phyloP scores from a whole-genome alignment of 495 filamentous ascomycete genomes.

The Neurospora sp. region DNA sequence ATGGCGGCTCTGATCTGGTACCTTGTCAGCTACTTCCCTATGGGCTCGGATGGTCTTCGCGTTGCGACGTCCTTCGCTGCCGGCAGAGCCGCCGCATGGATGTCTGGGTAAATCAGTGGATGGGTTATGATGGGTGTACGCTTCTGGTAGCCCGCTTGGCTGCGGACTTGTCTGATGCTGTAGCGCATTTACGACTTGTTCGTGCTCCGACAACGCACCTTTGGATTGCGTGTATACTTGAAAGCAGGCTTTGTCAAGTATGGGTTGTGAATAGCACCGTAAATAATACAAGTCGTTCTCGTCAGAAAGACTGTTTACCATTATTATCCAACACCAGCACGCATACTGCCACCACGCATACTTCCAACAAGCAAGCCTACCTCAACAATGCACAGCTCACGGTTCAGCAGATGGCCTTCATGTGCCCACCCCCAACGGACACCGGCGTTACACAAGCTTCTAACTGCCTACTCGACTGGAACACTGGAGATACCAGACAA shows the following conservation, averaged over 20 bases:
- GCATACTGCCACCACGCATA: not conserved
- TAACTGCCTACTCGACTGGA: not conserved
- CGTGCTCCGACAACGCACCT: not conserved
- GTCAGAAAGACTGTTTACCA: not conserved
- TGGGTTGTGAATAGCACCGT: not conserved
- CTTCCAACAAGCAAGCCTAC: not conserved
- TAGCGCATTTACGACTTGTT: not conserved
- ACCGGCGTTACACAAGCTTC: not conserved
- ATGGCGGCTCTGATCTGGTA: constrained; percentile 83
- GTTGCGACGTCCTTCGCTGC: constrained; percentile 80
- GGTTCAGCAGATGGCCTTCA: not conserved
- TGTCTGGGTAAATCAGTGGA: constrained; percentile 53
- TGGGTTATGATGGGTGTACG: not conserved
- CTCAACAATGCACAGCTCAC: not conserved
- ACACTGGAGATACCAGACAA: not conserved
- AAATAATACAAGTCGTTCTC: not conserved
- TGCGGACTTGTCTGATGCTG: not conserved
- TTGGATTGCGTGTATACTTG: not conserved
- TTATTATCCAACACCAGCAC: too few species aligned
- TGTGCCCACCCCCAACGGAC: not conserved
- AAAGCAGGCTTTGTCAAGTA: not conserved
- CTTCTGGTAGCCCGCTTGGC: not conserved
- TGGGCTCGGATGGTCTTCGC: constrained; percentile 82
- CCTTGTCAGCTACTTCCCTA: constrained; percentile 94
- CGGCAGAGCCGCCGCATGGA: constrained; percentile 77